Evolutionary conservation across 1,284 basidiomycete genomes (phyloP), one percentile per base, ranked within the genome.

Genomic region (Sporisorium scitamineum): DNA sequence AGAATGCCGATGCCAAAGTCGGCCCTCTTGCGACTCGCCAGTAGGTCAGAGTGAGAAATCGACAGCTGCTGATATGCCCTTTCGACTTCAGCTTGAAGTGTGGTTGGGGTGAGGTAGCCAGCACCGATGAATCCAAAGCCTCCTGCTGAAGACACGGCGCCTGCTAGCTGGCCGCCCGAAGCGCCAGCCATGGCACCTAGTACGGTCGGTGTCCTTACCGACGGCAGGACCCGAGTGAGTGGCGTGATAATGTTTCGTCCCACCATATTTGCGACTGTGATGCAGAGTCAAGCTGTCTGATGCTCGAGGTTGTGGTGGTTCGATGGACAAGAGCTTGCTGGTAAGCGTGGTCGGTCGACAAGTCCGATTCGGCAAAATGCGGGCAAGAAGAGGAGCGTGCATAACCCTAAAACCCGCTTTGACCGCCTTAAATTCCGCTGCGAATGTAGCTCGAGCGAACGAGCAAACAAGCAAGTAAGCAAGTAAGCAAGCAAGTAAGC

Each of bases 51-150:
- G 16, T 77, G 65, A 3, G 62, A 39, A n/a, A 69, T 41, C 13
- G 63, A 70, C 0, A 81, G 61, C 24, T 58, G 53, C 7, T 29
- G 20, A 29, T 59, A 59, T 1, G 79, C 82, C 27, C 67, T 61
- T 0, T 54, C 47, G 7, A 80, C 55, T 48, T 84, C 81, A 22
- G 50, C 14, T 14, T 64, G 45, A 7, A 85, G 63, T 39, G 57
- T 58, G 29, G 60, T 27, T 1, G 67, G 58, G 1, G 63, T 61
- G 48, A 70, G 79, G 54, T 80, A 82, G 37, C 83, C 83, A 1
- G 83, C 83, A 20, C 82, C 83, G 54, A 84, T 72, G 58, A 83
- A 83, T n/a, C 83, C 83, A 10, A 85, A 76, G 9, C 79, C 82
- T 41, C 82, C 83, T 10, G 70, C 83, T 9, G 58, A 31, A 2